Evolutionary conservation across 2,329 filamentous ascomycete species (phyloP), one percentile per base, ranked within the genome.

Genomic region (Curvularia eragrostidis): DNA sequence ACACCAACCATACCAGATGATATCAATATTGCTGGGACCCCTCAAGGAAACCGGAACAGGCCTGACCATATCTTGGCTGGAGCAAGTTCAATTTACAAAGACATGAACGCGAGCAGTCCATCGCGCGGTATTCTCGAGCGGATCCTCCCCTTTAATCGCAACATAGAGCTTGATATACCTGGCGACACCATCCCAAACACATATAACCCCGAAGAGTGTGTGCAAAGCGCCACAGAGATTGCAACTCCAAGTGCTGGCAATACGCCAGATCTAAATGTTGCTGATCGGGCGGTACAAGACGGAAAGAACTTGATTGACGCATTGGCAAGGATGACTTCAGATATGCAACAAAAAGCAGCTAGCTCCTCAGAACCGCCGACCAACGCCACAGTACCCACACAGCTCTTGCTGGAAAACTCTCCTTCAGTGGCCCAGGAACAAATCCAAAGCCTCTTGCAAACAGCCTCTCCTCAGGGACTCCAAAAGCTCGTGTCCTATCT

Each of bases 151-250:
- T 73, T 69, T 63, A 72, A 75, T 52, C 69, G 65, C 46, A 67
- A 69, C 32, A 64, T 75, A 41, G 70, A 75, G 23, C 66, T 74
- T 48, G 65, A 75, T 32, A 52, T 74, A 7, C 56, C 63, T 10
- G 71, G 72, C 38, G 74, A 76, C 48, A 76, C 74, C 26, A 70
- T 76, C 19, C 74, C 74, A 26, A 69, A 76, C 48, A 75, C 74
- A 6, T 71, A 71, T 46, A 70, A 76, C 38, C 69, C 72, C 1
- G 78, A 80, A 19, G 78, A 81, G 13, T 75, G 77, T 41, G 61
- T 76, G 44, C 75, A 74, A 58, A 83, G 79, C 61, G 79, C 78
- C 15, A 83, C 81, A 4, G 80, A 83, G 61, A 70, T 80, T 28
- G 79, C 79, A 5, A 82, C 81, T 15, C 80, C 81, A 9, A 82